Evolutionary conservation across 352 stramenopile genomes (phyloP).

Genomic region (Globisporangium apiculatum): DNA sequence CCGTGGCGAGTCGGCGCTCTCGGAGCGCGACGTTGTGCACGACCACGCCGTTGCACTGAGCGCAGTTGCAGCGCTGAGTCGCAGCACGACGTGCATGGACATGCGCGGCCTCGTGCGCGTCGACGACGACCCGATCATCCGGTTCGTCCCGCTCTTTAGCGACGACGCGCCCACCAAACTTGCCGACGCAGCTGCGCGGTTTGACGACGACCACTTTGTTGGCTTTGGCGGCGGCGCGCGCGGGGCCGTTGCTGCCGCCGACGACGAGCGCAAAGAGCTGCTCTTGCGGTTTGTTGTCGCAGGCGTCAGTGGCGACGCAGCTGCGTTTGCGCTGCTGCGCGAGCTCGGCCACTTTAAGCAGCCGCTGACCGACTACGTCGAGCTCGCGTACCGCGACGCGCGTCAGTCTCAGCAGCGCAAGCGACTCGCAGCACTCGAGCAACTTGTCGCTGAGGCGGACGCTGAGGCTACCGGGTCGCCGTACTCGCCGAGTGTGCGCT

Average conservation of each 20-base stretch:
- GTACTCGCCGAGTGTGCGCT: conserved; percentile 1
- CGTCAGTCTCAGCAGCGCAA: conserved; percentile 16
- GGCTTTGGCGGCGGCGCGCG: conserved; percentile 18
- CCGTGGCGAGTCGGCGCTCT: conserved; percentile 29
- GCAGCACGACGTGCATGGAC: conserved; percentile 63
- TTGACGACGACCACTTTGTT: conserved; percentile 22
- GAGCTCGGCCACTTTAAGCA: conserved; percentile 39
- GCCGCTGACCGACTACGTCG: conserved; percentile 50
- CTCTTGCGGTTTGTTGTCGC: conserved; percentile 52
- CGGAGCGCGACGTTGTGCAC: conserved; percentile 22
- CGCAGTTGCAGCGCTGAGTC: conserved; percentile 32
- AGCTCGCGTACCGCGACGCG: conserved; percentile 26
- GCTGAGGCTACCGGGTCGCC: not conserved
- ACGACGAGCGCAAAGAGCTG: conserved; percentile 64
- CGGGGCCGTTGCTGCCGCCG: conserved; percentile 36
- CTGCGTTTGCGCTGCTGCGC: conserved; percentile 42
- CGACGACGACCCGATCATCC: conserved; percentile 78
- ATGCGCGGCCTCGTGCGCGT: conserved; percentile 40
- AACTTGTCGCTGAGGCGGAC: not conserved
- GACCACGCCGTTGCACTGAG: conserved; percentile 36
- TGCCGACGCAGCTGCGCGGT: conserved; percentile 10
- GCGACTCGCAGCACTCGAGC: conserved; percentile 13
- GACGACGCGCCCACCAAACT: conserved; percentile 13
- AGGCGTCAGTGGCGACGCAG: conserved; percentile 20
- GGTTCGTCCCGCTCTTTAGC: conserved; percentile 58